A percentile compares a stretch with the other conserved stretches of the same genome.
Evolutionary conservation across 805 yeast species (phyloP).

Genomic region (Hanseniaspora singularis): DNA sequence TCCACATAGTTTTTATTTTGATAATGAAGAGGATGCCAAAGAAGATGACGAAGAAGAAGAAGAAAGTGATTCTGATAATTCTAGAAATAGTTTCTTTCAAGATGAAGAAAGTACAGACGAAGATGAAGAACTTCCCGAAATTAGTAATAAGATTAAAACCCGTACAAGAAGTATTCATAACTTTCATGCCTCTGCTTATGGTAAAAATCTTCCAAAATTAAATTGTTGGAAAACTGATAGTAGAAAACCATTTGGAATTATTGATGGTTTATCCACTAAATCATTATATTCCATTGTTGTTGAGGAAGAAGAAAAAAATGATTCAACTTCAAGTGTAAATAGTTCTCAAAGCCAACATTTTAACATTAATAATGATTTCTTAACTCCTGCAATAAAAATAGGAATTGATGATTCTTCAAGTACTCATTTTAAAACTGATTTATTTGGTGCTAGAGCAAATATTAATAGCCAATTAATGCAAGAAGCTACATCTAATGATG

Average conservation of each 20-base stretch:
- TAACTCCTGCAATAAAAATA: conserved; percentile 8
- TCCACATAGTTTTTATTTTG: conserved; percentile 30
- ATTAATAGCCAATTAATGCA: conserved; percentile 3
- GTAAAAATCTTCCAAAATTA: conserved; percentile 78
- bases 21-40: conserved; percentile 17
- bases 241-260: conserved; percentile 76
- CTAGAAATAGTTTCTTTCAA: conserved; percentile 31
- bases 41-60: conserved; percentile 12
- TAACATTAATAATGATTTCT: conserved; percentile 26
- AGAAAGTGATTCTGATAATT: conserved; percentile 21
- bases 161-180: conserved; percentile 13
- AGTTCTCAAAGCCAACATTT: too few relatives aligned
- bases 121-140: conserved; percentile 69
- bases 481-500: conserved; percentile 8
- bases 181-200: conserved; percentile 23
- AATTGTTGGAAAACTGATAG: conserved; percentile 84
- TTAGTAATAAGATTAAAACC: conserved; percentile 45
- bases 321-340: too few relatives aligned
- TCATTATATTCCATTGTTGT: conserved; percentile 34
- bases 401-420: background rate
- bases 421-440: background rate
- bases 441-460: background rate
- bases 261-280: conserved; percentile 86
- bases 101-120: conserved; percentile 93
- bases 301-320: background rate